These are phyloP conservation scores for Oemleria cerasiformis DNA, from an alignment of 306 rosid genomes.

Conservation along the genomic window DNA sequence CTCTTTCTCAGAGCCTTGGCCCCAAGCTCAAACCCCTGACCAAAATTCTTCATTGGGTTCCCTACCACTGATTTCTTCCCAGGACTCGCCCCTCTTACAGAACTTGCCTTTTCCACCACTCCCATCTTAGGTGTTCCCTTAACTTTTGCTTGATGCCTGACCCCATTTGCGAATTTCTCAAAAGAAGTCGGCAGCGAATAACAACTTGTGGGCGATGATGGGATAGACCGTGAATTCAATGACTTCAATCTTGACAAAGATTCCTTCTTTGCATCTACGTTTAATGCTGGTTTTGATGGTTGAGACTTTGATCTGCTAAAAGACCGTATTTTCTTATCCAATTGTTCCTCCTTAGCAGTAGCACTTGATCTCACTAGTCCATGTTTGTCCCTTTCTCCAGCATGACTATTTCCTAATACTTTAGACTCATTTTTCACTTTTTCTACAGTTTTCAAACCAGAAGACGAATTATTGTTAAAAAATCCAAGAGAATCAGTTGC, in stretches of 20 bases:
- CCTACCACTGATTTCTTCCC: conserved; percentile 47
- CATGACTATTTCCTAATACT: conserved; percentile 32
- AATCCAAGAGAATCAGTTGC: conserved; percentile 77
- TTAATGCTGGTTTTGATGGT: conserved; percentile 38
- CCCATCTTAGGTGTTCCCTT: conserved; percentile 50
- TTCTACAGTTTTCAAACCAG: conserved; percentile 36
- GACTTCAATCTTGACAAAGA: conserved; percentile 63
- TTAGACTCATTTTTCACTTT: conserved; percentile 45
- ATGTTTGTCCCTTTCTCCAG: conserved; percentile 43
- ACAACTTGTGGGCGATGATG: conserved; percentile 84
- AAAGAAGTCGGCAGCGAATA: conserved; percentile 82
- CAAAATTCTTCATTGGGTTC: conserved; percentile 60
- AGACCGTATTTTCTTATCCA: conserved; percentile 46
- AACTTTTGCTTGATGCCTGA: conserved; percentile 63
- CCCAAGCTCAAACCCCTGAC: conserved; percentile 84
- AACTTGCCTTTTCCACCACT: conserved; percentile 45
- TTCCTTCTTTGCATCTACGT: conserved; percentile 62
- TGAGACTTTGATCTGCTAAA: conserved; percentile 52
- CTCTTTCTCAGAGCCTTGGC: conserved; percentile 94
- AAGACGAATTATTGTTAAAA: conserved; percentile 40
- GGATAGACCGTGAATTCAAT: conserved; percentile 69
- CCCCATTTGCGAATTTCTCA: conserved; percentile 77
- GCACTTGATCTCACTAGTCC: conserved; percentile 30
- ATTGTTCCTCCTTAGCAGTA: conserved; percentile 49
- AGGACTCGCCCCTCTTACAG: conserved; percentile 61